These are phyloP conservation scores for Backusella mclennaniae DNA, from an alignment of 192 early-diverging fungal species.

Conservation along the genomic window DNA sequence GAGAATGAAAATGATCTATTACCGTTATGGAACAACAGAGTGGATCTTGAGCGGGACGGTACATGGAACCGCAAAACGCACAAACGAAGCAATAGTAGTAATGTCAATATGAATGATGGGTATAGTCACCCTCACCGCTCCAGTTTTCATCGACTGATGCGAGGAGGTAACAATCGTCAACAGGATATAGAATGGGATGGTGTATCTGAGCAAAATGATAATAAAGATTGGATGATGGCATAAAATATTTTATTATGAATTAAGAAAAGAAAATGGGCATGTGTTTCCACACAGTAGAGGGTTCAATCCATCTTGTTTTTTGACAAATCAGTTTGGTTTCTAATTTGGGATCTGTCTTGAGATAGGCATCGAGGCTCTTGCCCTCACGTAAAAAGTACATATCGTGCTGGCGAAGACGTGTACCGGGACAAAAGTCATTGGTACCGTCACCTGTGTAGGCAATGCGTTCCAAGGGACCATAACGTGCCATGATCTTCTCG, in stretches of 20 bases:
- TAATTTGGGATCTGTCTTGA: background rate
- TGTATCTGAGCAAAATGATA: background rate
- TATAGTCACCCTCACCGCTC: background rate
- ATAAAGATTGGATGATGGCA: slow-evolving; percentile 18
- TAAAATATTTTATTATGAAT: background rate
- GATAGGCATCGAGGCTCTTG: background rate
- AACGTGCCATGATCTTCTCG: background rate
- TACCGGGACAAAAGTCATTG: slow-evolving; percentile 12
- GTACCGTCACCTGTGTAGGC: slow-evolving; percentile 3
- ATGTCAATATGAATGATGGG: background rate
- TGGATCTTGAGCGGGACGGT: slow-evolving; percentile 11
- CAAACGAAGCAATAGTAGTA: slow-evolving; percentile 18
- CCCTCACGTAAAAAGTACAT: slow-evolving; percentile 6
- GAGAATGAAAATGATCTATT: background rate
- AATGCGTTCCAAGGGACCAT: background rate
- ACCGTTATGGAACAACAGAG: background rate
- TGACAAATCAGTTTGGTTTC: background rate
- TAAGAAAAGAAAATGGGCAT: slow-evolving; percentile 12
- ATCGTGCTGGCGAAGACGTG: background rate
- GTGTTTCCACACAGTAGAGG: slow-evolving; percentile 5
- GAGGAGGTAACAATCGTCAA: slow-evolving; percentile 17
- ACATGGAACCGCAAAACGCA: slow-evolving; percentile 7
- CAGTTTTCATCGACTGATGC: slow-evolving; percentile 28
- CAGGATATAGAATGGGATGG: slow-evolving; percentile 39
- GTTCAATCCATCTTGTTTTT: background rate